These are phyloP conservation scores for Skeletonema marinoi DNA, from an alignment of 108 stramenopile species.

Conservation along the genomic window DNA sequence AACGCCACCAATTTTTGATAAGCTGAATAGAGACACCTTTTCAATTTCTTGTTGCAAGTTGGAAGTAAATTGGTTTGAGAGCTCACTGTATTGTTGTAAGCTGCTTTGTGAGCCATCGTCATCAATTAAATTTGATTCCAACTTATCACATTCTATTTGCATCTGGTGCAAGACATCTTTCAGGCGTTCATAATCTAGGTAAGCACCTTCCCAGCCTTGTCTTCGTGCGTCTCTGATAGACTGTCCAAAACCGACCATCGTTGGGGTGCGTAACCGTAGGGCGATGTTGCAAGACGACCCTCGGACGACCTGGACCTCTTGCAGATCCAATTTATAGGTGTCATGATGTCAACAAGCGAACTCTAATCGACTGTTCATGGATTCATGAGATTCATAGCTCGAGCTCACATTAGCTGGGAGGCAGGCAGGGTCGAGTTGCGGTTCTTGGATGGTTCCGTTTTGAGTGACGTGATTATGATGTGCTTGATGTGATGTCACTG, in stretches of 20 bases:
- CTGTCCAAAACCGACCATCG: constrained; percentile 80
- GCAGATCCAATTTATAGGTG: too few species aligned
- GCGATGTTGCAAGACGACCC: background rate
- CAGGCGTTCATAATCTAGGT: constrained; percentile 81
- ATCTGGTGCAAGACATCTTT: constrained; percentile 67
- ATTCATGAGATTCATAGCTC: too few species aligned
- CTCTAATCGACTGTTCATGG: too few species aligned
- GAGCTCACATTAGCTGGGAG: too few species aligned
- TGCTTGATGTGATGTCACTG: too few species aligned
- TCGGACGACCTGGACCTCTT: background rate
- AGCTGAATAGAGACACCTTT: constrained; percentile 76
- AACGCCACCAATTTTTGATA: constrained; percentile 73
- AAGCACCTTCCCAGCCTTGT: constrained; percentile 78
- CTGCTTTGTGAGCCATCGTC: constrained; percentile 7
- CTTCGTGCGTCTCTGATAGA: constrained; percentile 70
- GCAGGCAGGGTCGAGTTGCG: too few species aligned
- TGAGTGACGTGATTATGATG: too few species aligned
- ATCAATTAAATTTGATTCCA: background rate
- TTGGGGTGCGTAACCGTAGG: background rate
- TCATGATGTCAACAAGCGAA: too few species aligned
- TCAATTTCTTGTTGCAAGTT: constrained; percentile 80
- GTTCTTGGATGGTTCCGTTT: too few species aligned
- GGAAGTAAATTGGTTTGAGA: constrained; percentile 69
- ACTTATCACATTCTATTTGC: constrained; percentile 25
- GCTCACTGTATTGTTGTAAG: constrained; percentile 16